Conservation (phyloP, 371 early-diverging fungal genomes). For the Actinomucor elegans region DNA sequence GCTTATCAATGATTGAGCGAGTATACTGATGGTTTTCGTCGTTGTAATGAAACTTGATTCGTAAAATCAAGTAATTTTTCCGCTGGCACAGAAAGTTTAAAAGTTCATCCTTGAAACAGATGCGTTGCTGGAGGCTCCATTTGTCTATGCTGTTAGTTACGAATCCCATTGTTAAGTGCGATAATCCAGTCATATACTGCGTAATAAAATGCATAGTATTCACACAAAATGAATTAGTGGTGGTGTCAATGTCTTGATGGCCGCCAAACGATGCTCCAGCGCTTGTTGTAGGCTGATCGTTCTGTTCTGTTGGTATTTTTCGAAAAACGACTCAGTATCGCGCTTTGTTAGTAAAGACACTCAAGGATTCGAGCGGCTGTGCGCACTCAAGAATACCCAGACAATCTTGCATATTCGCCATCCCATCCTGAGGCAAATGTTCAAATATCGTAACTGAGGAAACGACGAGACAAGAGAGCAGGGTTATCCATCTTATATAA, state of each 20-base stretch:
- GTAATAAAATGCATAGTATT: constrained; percentile 6
- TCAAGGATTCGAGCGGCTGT: neutral
- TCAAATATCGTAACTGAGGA: constrained; percentile 4
- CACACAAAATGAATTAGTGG: neutral
- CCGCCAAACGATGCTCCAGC: neutral
- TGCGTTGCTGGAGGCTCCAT: neutral
- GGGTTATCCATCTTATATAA: constrained; percentile 1
- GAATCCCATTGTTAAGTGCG: neutral
- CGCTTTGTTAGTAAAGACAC: neutral
- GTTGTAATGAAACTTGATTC: neutral
- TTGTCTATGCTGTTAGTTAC: neutral
- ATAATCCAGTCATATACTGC: neutral
- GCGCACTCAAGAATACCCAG: neutral
- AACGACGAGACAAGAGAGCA: neutral
- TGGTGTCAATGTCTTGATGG: neutral
- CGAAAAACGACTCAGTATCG: neutral
- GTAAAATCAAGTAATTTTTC: neutral
- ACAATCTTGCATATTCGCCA: neutral
- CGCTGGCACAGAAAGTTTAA: neutral
- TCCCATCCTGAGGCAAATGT: neutral
- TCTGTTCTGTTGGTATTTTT: neutral
- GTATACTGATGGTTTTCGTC: neutral
- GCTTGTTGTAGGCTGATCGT: neutral
- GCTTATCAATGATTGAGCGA: neutral
- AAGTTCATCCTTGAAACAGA: neutral